Conservation (phyloP, 768 basidiomycete species). For the Russula dissimulans region DNA sequence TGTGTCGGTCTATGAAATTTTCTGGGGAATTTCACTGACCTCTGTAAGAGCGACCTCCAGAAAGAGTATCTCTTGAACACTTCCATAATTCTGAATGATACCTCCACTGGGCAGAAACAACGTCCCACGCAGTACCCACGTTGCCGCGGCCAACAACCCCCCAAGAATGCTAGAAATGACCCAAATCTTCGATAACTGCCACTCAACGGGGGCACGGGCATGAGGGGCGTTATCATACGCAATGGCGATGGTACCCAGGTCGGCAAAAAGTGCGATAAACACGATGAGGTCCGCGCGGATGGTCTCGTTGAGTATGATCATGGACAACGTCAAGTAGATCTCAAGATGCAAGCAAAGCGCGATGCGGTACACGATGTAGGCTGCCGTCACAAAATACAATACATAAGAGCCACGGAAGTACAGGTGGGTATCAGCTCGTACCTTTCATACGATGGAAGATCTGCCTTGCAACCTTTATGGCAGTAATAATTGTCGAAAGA, state of each 20-base stretch:
- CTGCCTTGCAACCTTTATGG: slow-evolving; percentile 40
- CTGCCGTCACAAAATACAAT: slow-evolving; percentile 29
- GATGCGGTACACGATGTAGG: slow-evolving; percentile 41
- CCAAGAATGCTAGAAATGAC: slow-evolving; percentile 36
- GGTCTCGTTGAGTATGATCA: slow-evolving; percentile 38
- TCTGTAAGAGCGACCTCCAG: slow-evolving; percentile 41
- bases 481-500: slow-evolving; percentile 33
- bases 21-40: slow-evolving; percentile 17
- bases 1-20: too few relatives aligned
- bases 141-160: slow-evolving; percentile 26
- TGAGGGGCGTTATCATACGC: slow-evolving; percentile 38
- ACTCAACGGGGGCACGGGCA: slow-evolving; percentile 35
- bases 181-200: slow-evolving; percentile 43
- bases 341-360: slow-evolving; percentile 42
- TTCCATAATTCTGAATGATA: slow-evolving; percentile 38
- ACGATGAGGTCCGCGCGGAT: slow-evolving; percentile 41
- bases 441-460: slow-evolving; percentile 44
- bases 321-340: slow-evolving; percentile 37
- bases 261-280: slow-evolving; percentile 36
- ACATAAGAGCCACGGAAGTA: slow-evolving; percentile 20
- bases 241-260: slow-evolving; percentile 41
- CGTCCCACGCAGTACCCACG: slow-evolving; percentile 38
- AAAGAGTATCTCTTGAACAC: slow-evolving; percentile 39
- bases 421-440: slow-evolving; percentile 3
- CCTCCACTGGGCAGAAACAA: slow-evolving; percentile 32